Conservation (phyloP, 441 rosid species). For the Jatropha podagrica region DNA sequence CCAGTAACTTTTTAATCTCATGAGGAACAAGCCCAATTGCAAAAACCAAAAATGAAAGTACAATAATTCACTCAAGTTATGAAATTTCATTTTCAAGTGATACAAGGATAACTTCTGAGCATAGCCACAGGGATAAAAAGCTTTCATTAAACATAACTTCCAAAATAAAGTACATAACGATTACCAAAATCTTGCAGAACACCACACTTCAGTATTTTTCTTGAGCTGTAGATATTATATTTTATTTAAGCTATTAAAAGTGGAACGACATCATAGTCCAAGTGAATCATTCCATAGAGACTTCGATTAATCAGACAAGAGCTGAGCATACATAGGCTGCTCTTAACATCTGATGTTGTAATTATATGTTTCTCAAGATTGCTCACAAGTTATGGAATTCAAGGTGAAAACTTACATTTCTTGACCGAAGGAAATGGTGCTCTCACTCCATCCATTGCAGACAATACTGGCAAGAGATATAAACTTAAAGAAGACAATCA, state of each 20-base stretch:
- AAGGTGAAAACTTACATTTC: slow-evolving; percentile 44
- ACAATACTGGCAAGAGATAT: slow-evolving; percentile 44
- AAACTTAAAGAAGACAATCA: background rate
- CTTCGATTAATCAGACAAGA: no score
- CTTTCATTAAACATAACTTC: background rate
- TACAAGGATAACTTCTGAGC: background rate
- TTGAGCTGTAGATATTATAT: no score
- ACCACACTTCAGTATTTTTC: no score
- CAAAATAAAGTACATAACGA: background rate
- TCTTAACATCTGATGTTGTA: no score
- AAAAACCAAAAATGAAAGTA: background rate
- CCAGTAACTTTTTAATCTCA: slow-evolving; percentile 12
- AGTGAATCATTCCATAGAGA: no score
- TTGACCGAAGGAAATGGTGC: slow-evolving; percentile 56
- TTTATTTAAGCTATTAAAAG: no score
- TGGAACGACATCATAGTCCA: no score
- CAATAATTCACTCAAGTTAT: background rate
- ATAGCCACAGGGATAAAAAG: background rate
- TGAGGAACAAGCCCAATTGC: background rate
- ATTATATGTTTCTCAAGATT: background rate
- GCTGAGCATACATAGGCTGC: no score
- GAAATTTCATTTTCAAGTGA: background rate
- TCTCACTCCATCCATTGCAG: slow-evolving; percentile 67
- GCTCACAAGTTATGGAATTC: background rate
- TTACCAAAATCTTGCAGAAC: no score